Percentiles rank a stretch among this genome's conserved stretches.
phyloP scores from a whole-genome alignment of 2,329 filamentous ascomycete genomes.

The Scedosporium boydii region DNA sequence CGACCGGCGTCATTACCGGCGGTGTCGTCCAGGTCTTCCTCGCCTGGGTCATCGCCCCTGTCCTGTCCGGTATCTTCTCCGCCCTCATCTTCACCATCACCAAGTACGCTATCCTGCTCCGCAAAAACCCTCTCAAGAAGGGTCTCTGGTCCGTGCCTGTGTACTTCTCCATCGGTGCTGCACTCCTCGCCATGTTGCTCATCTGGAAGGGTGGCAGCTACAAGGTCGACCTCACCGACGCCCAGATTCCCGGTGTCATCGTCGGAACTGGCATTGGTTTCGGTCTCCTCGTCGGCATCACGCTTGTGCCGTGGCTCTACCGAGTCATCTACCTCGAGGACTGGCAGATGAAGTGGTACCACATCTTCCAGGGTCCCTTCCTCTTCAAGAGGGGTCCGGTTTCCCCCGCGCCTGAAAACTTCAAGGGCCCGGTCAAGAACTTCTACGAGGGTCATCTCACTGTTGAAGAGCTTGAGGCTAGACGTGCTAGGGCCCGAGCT shows the following conservation, averaged over 20 bases:
- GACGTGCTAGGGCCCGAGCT: constrained; percentile 18
- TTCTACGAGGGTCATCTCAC: constrained; percentile 49
- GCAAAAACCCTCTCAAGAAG: constrained; percentile 40
- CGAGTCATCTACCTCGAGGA: constrained; percentile 50
- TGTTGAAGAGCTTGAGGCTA: constrained; percentile 38
- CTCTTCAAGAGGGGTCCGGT: constrained; percentile 34
- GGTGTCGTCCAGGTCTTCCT: constrained; percentile 52
- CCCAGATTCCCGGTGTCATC: constrained; percentile 42
- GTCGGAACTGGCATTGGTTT: constrained; percentile 41
- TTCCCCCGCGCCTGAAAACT: constrained; percentile 31
- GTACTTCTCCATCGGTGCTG: constrained; percentile 47
- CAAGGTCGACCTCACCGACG: constrained; percentile 35
- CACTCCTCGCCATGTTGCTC: constrained; percentile 50
- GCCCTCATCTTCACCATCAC: constrained; percentile 45
- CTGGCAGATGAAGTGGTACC: constrained; percentile 46
- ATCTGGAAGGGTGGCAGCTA: constrained; percentile 43
- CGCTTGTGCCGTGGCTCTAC: constrained; percentile 51
- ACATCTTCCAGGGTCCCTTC: constrained; percentile 43
- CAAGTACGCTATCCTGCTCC: constrained; percentile 46
- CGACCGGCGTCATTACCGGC: constrained; percentile 25
- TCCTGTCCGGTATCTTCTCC: constrained; percentile 42
- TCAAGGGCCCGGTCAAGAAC: constrained; percentile 33
- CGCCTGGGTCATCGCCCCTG: constrained; percentile 51
- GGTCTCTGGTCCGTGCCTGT: constrained; percentile 43
- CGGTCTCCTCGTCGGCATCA: constrained; percentile 37